Conservation (phyloP, 2,329 filamentous ascomycete species). For the Talaromyces verruculosus region DNA sequence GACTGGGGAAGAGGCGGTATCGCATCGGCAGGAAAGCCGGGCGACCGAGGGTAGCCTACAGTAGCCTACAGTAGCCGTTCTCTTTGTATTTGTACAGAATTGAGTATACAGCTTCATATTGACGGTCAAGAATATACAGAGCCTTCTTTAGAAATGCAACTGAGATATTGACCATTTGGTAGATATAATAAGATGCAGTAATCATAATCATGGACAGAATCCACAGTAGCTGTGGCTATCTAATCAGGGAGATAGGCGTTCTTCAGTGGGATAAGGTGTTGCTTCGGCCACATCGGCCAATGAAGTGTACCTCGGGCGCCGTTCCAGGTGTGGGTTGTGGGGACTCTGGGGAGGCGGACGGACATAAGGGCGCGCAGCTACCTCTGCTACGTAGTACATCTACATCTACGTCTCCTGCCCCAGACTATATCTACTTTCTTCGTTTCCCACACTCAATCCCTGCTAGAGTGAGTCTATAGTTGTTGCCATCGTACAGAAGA, state of each 20-base stretch:
- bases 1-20: neutral
- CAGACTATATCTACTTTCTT: neutral
- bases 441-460: no score
- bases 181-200: neutral
- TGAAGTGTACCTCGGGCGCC: neutral
- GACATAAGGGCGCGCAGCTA: neutral
- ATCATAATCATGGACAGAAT: neutral
- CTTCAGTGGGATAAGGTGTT: neutral
- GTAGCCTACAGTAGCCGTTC: neutral
- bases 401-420: neutral
- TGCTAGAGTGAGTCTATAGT: neutral
- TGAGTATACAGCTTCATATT: neutral
- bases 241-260: constrained; percentile 10
- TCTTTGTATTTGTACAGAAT: neutral
- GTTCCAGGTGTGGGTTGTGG: neutral
- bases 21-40: neutral
- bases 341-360: neutral
- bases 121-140: no score
- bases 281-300: constrained; percentile 15
- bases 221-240: neutral
- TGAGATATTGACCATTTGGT: neutral
- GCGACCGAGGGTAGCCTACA: neutral
- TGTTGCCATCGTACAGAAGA: neutral
- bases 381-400: neutral
- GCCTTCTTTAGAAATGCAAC: neutral